These are phyloP conservation scores for Plasmodium yoelii DNA, from an alignment of 169 alveolate species.

Conservation along the genomic window DNA sequence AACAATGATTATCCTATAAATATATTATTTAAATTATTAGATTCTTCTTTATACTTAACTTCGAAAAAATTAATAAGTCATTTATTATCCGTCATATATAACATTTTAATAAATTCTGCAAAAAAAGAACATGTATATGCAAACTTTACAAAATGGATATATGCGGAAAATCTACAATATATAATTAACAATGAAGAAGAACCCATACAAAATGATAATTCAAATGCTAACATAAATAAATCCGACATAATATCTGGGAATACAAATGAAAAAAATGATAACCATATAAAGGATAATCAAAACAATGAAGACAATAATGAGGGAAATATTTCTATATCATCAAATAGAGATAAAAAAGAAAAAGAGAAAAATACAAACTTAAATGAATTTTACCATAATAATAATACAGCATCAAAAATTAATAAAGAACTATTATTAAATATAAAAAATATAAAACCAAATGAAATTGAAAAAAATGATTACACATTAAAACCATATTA, in stretches of 20 bases:
- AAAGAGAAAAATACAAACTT: conserved; percentile 4
- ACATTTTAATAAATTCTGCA: conserved; percentile 68
- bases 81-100: conserved; percentile 80
- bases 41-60: conserved; percentile 83
- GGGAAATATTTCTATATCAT: neutral
- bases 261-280: conserved; percentile 18
- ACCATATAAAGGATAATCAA: neutral
- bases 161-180: conserved; percentile 56
- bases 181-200: conserved; percentile 9
- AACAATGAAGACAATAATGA: conserved; percentile 2
- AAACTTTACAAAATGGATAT: conserved; percentile 69
- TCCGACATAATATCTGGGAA: neutral
- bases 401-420: conserved; percentile 28
- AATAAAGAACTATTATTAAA: conserved; percentile 49
- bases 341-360: neutral
- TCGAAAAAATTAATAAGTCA: conserved; percentile 84
- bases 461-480: conserved; percentile 40
- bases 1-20: conserved; percentile 79
- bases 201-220: neutral
- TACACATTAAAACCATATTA: conserved; percentile 31
- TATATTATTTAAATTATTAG: conserved; percentile 79
- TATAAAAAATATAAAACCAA: conserved; percentile 38
- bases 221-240: neutral
- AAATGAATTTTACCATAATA: conserved; percentile 15
- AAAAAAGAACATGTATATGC: conserved; percentile 28